Evolutionary conservation across 1,284 basidiomycete species (phyloP).

Genomic region (Sanghuangporus baumii): DNA sequence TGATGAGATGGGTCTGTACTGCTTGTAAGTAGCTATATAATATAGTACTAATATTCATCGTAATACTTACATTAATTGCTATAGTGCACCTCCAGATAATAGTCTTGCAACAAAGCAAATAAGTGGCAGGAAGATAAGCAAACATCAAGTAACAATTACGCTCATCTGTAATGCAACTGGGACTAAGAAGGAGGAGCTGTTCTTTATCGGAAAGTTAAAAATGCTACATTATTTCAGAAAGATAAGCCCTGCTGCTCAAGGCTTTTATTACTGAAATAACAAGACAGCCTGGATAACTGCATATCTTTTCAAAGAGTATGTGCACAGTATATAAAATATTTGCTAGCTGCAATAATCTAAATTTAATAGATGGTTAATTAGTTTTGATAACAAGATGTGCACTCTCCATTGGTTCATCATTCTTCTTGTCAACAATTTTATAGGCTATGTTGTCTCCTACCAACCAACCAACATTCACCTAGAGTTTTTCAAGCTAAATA

Average conservation of each 20-base stretch:
- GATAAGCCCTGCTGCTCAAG: slow-evolving; percentile 20
- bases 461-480: slow-evolving; percentile 23
- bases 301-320: slow-evolving; percentile 30
- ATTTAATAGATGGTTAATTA: neutral
- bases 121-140: slow-evolving; percentile 24
- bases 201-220: slow-evolving; percentile 31
- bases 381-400: neutral
- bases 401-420: neutral
- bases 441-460: slow-evolving; percentile 7
- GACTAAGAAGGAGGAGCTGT: slow-evolving; percentile 23
- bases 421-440: slow-evolving; percentile 16
- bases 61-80: neutral
- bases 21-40: slow-evolving; percentile 20
- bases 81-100: slow-evolving; percentile 26
- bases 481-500: slow-evolving; percentile 26
- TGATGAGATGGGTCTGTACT: slow-evolving; percentile 31
- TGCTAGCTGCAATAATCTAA: neutral
- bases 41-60: neutral
- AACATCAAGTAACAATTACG: slow-evolving; percentile 25
- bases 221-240: slow-evolving; percentile 26
- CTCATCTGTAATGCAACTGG: slow-evolving; percentile 29
- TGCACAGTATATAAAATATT: neutral
- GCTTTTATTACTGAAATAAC: slow-evolving; percentile 33
- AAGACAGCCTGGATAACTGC: slow-evolving; percentile 32
- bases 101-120: slow-evolving; percentile 23